Base-by-base conservation (phyloP, 2,329 filamentous ascomycete species). In the Eurotiales sp. region DNA sequence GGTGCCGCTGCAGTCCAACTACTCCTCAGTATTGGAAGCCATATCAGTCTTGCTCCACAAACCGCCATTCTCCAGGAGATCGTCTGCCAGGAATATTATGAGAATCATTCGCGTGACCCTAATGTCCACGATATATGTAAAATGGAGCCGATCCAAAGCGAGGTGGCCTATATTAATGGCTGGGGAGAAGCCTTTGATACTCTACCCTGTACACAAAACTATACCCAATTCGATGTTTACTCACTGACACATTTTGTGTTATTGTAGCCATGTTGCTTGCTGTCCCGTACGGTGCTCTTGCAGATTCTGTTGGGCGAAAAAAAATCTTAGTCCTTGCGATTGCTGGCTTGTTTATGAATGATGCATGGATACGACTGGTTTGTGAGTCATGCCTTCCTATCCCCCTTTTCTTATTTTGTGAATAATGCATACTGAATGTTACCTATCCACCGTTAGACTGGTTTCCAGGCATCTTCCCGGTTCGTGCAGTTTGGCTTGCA, bases 81-180 rank as follows among this genome's bases (percentile, higher is more conserved):
- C 32, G 36, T 27, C 8, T 47, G 44, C n/a, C 21, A 34, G 36
- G 22, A 47, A 19, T 47, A 47, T 17, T 47, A 47, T 25, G 25
- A 17, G 17, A 39, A 27, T 27, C 30, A 34, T 34, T 22, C 44
- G 23, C 27, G 37, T 30, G 32, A 37, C 23, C 43, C 30, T 14
- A 14, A 37, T 8, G 23, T 15, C 44, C 21, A 23, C 27, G 44
- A 39, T 22, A 34, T 27, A 39, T 47, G 44, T 25, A 47, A 47
- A 25, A 39, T 47, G 37, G 44, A 47, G 44, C 32, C 44, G 21
- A 34, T 47, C 22, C 44, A 47, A 25, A 47, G 44, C 14, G 44
- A 47, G 44, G 17, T 47, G 21, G 44, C 44, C 17, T 25, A 37
- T 22, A 15, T 47, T 34, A 45, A 34, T 21, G 22, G 42, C 42